A percentile compares a stretch with the other conserved stretches of the same genome.
phyloP scores from a whole-genome alignment of 83 land plant species.

The Picea abies region DNA sequence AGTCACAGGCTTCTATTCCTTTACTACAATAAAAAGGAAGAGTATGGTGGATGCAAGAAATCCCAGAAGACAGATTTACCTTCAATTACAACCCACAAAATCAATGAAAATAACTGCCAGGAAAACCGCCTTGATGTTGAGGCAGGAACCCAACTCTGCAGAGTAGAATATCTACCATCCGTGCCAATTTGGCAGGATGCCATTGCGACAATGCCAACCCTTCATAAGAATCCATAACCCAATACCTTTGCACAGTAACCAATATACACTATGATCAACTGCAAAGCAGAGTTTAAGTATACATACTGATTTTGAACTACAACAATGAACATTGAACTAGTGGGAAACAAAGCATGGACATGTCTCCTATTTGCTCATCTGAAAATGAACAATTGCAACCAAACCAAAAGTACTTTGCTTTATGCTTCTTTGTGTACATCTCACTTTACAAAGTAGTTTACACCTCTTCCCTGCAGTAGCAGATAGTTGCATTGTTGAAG shows the following conservation, averaged over 20 bases:
- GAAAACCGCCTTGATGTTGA: background rate
- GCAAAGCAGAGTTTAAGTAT: slow-evolving; percentile 7
- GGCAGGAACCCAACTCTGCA: slow-evolving; percentile 4
- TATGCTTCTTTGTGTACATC: background rate
- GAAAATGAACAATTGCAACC: background rate
- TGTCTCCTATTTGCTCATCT: background rate
- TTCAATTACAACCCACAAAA: background rate
- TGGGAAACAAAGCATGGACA: slow-evolving; percentile 1
- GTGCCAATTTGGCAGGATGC: slow-evolving; percentile 1
- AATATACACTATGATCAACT: slow-evolving; percentile 8
- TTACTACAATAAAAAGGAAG: background rate
- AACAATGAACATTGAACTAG: background rate
- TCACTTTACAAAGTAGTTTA: slow-evolving; percentile 14
- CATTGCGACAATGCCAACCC: too few relatives aligned
- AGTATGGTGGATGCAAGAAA: background rate
- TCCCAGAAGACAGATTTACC: background rate
- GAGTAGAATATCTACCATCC: background rate
- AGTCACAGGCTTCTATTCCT: background rate
- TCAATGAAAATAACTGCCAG: background rate
- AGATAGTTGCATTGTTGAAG: background rate
- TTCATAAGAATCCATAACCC: background rate
- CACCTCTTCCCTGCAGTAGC: background rate
- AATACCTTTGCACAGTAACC: background rate
- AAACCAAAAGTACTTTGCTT: slow-evolving; percentile 2
- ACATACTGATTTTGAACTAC: slow-evolving; percentile 4